phyloP scores from a whole-genome alignment of 306 rosid genomes.

The Acacia crassicarpa region DNA sequence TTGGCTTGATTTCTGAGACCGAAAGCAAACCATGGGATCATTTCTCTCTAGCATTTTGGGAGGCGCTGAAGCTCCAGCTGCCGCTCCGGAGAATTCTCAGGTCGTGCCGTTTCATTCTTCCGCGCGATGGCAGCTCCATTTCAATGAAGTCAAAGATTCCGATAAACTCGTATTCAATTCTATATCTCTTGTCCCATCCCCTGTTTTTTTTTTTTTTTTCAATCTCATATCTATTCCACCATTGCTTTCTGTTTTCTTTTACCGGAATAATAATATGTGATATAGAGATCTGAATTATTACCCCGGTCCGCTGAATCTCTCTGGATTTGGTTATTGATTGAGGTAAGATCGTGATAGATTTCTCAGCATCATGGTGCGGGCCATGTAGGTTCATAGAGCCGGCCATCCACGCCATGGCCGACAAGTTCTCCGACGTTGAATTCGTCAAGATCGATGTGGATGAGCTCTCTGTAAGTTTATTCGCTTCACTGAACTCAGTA shows the following conservation, averaged over 20 bases:
- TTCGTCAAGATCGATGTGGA: slow-evolving; percentile 93
- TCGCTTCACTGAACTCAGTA: neutral
- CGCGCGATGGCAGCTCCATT: slow-evolving; percentile 74
- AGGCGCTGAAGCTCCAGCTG: neutral
- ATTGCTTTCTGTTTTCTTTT: neutral
- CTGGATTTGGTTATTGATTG: neutral
- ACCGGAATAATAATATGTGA: neutral
- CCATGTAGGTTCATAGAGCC: slow-evolving; percentile 91
- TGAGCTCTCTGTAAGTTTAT: slow-evolving; percentile 60
- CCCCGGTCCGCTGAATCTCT: neutral
- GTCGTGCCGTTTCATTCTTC: slow-evolving; percentile 64
- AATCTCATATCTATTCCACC: neutral
- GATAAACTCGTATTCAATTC: slow-evolving; percentile 50
- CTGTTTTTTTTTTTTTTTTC: too few species aligned
- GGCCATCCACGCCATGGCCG: slow-evolving; percentile 53
- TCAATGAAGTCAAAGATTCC: slow-evolving; percentile 48
- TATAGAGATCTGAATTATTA: neutral
- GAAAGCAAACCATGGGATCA: slow-evolving; percentile 47
- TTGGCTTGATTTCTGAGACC: neutral
- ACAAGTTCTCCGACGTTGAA: slow-evolving; percentile 52
- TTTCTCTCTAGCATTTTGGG: neutral
- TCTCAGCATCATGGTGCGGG: slow-evolving; percentile 96
- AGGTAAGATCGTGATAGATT: slow-evolving; percentile 72
- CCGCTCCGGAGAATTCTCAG: slow-evolving; percentile 32
- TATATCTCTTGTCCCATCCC: neutral